phyloP scores from a whole-genome alignment of 2,329 filamentous ascomycete genomes.

The Nothophaeocryptopus gaeumannii region DNA sequence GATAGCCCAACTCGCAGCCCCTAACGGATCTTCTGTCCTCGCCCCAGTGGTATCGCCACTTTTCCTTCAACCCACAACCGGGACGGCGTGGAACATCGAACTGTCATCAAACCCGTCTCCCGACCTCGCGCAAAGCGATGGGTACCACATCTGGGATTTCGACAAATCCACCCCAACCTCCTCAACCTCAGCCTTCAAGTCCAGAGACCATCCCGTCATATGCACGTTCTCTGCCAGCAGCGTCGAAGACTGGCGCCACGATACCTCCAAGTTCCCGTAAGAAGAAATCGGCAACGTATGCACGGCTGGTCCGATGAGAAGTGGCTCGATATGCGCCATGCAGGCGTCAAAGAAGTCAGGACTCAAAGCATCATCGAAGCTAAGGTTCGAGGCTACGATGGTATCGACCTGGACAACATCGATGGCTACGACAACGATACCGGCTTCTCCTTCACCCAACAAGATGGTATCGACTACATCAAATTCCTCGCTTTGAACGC shows the following conservation, averaged over 20 bases:
- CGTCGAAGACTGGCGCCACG: constrained; percentile 55
- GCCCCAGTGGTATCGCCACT: not conserved
- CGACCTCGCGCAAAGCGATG: constrained; percentile 3
- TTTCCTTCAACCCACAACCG: constrained; percentile 13
- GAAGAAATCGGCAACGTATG: constrained; percentile 59
- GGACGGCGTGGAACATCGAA: constrained; percentile 20
- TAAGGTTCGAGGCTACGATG: constrained; percentile 39
- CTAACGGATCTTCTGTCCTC: not conserved
- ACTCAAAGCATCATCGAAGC: constrained; percentile 57
- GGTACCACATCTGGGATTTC: constrained; percentile 16
- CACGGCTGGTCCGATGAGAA: constrained; percentile 65
- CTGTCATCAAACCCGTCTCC: constrained; percentile 7
- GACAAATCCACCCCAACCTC: constrained; percentile 11
- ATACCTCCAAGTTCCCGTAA: constrained; percentile 55
- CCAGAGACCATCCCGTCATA: constrained; percentile 48
- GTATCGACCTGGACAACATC: constrained; percentile 37
- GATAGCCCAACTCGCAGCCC: not conserved
- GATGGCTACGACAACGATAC: constrained; percentile 23
- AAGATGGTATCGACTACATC: constrained; percentile 59
- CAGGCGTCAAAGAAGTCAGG: constrained; percentile 64
- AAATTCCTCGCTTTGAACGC: constrained; percentile 59
- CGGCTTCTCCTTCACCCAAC: constrained; percentile 57
- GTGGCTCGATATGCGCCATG: constrained; percentile 61
- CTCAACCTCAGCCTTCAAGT: constrained; percentile 12
- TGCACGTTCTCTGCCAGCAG: constrained; percentile 75